These are phyloP conservation scores for Hypoxylon sp. DNA, from an alignment of 2,329 filamentous ascomycete genomes.

Conservation along the genomic window DNA sequence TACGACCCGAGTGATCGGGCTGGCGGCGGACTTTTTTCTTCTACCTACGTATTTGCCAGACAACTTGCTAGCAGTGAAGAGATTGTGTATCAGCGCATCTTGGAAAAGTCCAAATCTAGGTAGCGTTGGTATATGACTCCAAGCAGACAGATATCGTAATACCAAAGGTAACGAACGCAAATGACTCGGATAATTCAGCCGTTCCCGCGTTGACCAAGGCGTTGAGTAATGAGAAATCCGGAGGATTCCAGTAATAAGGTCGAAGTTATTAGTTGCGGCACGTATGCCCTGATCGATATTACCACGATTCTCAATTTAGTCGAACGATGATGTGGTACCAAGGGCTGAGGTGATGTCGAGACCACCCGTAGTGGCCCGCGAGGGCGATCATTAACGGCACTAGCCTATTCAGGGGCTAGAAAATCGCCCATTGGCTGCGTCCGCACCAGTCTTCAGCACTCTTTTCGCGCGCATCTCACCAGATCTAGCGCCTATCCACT, in stretches of 20 bases:
- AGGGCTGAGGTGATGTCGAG: background rate
- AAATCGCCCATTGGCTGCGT: conserved; percentile 31
- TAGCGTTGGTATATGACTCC: conserved; percentile 1
- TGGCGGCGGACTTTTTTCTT: conserved; percentile 8
- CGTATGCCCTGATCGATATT: conserved; percentile 5
- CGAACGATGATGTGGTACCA: conserved; percentile 17
- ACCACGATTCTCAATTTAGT: conserved; percentile 5
- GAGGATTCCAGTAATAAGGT: conserved; percentile 1
- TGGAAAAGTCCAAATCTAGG: background rate
- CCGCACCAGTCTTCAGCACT: conserved; percentile 8
- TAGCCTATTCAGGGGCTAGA: conserved; percentile 13
- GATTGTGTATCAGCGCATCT: background rate
- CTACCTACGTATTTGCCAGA: conserved; percentile 19
- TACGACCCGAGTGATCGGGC: conserved; percentile 20
- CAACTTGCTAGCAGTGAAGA: conserved; percentile 6
- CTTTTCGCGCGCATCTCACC: conserved; percentile 17
- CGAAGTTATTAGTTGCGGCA: background rate
- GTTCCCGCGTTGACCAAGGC: conserved; percentile 9
- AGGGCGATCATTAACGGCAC: conserved; percentile 23
- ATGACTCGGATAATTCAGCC: conserved; percentile 34
- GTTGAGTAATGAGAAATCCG: background rate
- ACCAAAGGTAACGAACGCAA: conserved; percentile 26
- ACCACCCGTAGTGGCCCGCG: background rate
- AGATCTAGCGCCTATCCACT: conserved; percentile 23
- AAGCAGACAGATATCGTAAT: conserved; percentile 4